Evolutionary conservation across 2,329 filamentous ascomycete genomes (phyloP).

Genomic region (Didymella keratinophila): DNA sequence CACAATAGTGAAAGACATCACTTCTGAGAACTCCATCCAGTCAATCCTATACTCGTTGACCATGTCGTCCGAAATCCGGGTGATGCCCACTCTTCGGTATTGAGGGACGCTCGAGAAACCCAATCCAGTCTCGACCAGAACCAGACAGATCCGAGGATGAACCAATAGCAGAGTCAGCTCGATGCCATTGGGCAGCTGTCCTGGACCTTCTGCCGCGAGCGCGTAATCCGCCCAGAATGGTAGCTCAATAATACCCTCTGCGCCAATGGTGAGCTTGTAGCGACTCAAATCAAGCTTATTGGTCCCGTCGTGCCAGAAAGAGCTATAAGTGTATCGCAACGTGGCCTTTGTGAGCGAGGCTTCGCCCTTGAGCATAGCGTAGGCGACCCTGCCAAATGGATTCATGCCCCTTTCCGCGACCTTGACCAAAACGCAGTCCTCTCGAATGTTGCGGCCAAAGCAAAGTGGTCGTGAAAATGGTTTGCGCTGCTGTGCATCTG

Average conservation of each 20-base stretch:
- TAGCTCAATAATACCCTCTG: not conserved
- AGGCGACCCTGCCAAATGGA: conserved; percentile 24
- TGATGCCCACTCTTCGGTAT: conserved; percentile 27
- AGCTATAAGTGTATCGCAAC: conserved; percentile 8
- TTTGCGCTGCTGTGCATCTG: not conserved
- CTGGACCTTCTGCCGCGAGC: conserved; percentile 9
- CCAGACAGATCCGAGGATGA: conserved; percentile 24
- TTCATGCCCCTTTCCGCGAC: conserved; percentile 18
- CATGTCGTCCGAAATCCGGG: conserved; percentile 18
- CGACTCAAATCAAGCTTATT: conserved; percentile 3
- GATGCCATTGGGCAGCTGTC: conserved; percentile 6
- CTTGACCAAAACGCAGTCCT: not conserved
- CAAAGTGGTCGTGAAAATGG: not conserved
- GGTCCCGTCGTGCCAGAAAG: not conserved
- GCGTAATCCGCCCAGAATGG: conserved; percentile 23
- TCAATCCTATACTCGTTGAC: conserved; percentile 22
- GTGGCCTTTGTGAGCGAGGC: conserved; percentile 19
- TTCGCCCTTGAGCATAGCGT: conserved; percentile 20
- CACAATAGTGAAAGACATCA: not conserved
- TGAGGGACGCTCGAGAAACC: not conserved
- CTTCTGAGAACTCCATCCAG: conserved; percentile 22
- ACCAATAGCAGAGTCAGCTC: conserved; percentile 22
- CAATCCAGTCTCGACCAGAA: conserved; percentile 12
- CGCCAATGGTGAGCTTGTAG: conserved; percentile 15
- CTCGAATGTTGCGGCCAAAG: not conserved